phyloP scores from a whole-genome alignment of 73 alveolate species.

The Uronychia binucleata region DNA sequence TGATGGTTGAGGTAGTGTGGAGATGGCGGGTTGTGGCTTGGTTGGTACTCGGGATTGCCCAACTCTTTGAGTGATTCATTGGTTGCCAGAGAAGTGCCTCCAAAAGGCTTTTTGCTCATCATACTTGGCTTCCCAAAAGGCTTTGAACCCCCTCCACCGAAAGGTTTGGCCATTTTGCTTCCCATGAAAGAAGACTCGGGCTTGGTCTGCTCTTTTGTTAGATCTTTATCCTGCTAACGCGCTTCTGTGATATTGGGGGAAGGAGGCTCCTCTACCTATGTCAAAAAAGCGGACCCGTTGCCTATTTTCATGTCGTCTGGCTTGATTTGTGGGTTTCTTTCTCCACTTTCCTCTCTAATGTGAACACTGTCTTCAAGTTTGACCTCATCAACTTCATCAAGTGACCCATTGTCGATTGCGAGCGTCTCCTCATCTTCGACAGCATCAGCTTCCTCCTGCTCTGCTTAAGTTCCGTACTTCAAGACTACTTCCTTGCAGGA shows the following conservation, averaged over 20 bases:
- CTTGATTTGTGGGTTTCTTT: too few relatives aligned
- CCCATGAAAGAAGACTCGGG: neutral
- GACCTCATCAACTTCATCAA: too few relatives aligned
- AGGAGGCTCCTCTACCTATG: neutral
- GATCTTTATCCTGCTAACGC: neutral
- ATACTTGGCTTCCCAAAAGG: neutral
- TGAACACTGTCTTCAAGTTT: too few relatives aligned
- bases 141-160: neutral
- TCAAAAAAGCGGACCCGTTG: neutral
- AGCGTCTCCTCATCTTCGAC: neutral
- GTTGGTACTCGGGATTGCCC: too few relatives aligned
- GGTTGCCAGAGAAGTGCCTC: too few relatives aligned
- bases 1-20: too few relatives aligned
- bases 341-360: neutral
- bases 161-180: neutral
- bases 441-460: neutral
- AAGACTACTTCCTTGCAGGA: neutral
- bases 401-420: too few relatives aligned
- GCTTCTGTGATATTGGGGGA: neutral
- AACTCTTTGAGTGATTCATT: too few relatives aligned
- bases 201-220: neutral
- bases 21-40: too few relatives aligned
- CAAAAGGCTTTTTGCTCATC: neutral
- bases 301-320: too few relatives aligned
- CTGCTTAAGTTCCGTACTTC: slow-evolving; percentile 2